phyloP scores from a whole-genome alignment of 1,284 basidiomycete genomes.

The Earliella scabrosa region DNA sequence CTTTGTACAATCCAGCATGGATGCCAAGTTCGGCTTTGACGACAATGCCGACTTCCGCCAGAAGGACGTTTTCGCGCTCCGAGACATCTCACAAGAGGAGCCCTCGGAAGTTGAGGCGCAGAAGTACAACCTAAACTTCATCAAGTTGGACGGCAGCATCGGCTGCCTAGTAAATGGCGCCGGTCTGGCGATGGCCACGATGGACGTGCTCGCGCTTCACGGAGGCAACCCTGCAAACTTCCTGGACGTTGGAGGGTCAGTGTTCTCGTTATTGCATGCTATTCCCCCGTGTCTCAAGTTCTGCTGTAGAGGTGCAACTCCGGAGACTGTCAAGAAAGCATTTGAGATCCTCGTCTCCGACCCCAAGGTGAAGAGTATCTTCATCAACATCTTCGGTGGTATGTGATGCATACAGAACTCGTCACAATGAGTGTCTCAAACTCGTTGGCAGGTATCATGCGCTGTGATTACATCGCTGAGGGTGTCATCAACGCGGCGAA shows the following conservation, averaged over 20 bases:
- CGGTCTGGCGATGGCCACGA: constrained; percentile 99
- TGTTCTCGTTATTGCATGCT: neutral
- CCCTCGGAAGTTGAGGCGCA: constrained; percentile 96
- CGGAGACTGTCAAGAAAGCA: constrained; percentile 98
- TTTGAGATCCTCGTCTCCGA: constrained; percentile 95
- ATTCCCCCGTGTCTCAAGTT: neutral
- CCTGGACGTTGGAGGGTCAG: constrained; percentile 94
- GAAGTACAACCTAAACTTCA: constrained; percentile 96
- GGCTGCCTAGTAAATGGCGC: constrained; percentile 99
- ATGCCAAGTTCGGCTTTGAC: constrained; percentile 99
- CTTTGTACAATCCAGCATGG: constrained; percentile 73
- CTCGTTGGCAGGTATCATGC: constrained; percentile 98
- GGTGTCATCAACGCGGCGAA: constrained; percentile 98
- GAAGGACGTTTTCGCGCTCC: constrained; percentile 86
- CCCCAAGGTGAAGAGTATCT: constrained; percentile 95
- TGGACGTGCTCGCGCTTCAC: constrained; percentile 97
- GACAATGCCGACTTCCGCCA: constrained; percentile 99
- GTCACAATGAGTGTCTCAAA: too few relatives aligned
- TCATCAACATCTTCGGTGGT: constrained; percentile 97
- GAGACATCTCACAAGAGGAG: constrained; percentile 96
- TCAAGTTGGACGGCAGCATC: constrained; percentile 98
- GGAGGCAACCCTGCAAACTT: constrained; percentile 98
- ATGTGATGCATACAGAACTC: too few relatives aligned
- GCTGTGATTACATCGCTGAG: constrained; percentile 96
- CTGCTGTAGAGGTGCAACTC: constrained; percentile 83